These are phyloP conservation scores for Magnaporthiopsis incrustans DNA, from an alignment of 2,329 filamentous ascomycete species.

Conservation along the genomic window DNA sequence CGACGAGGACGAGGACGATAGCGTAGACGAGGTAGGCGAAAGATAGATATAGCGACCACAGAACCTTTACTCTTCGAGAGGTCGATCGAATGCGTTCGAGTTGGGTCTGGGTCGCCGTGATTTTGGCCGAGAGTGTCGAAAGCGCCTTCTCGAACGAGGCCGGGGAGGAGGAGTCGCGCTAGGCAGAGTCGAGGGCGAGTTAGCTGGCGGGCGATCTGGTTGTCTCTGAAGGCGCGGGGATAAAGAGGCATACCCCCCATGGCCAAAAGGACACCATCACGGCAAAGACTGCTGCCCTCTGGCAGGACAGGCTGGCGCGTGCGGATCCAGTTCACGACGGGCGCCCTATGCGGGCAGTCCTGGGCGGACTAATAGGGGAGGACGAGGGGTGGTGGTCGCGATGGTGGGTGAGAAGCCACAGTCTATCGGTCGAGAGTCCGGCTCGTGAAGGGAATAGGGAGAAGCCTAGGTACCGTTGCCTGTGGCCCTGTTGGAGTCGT, in stretches of 20 bases:
- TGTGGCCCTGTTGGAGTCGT: too few relatives aligned
- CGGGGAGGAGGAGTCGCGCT: conserved; percentile 75
- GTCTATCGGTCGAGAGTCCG: neutral
- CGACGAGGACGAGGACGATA: conserved; percentile 73
- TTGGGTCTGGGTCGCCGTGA: conserved; percentile 62
- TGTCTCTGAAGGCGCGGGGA: neutral
- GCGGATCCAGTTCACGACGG: neutral
- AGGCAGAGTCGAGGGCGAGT: conserved; percentile 4
- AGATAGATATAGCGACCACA: conserved; percentile 83
- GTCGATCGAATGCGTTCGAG: conserved; percentile 67
- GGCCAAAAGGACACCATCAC: conserved; percentile 31
- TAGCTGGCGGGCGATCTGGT: neutral
- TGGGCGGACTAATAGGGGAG: neutral
- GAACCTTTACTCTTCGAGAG: conserved; percentile 69
- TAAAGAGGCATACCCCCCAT: conserved; percentile 54
- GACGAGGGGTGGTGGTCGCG: neutral
- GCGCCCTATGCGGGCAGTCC: conserved; percentile 4
- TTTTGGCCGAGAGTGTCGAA: conserved; percentile 73
- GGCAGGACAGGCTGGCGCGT: neutral
- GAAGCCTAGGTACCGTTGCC: neutral
- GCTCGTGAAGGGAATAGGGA: neutral
- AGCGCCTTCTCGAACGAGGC: conserved; percentile 91
- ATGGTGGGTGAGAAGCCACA: neutral
- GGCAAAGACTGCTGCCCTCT: neutral
- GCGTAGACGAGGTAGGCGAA: conserved; percentile 86